These are phyloP conservation scores for Lactarius pseudohatsudake DNA, from an alignment of 768 basidiomycete genomes.

Conservation along the genomic window DNA sequence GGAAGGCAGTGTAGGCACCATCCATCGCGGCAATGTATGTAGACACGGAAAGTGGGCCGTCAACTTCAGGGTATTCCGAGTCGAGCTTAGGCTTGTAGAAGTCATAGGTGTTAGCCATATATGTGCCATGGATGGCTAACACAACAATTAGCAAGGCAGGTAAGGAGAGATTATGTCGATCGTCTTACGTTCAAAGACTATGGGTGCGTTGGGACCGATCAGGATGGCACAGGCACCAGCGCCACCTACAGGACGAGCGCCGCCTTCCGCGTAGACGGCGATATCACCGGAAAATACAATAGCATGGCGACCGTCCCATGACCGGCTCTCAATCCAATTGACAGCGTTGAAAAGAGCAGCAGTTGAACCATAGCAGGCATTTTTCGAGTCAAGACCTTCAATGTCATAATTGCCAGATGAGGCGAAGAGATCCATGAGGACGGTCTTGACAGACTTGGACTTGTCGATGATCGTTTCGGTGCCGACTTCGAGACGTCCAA, in stretches of 20 bases:
- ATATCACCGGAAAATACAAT: constrained; percentile 97
- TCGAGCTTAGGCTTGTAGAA: constrained; percentile 98
- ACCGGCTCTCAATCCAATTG: constrained; percentile 96
- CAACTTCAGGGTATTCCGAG: constrained; percentile 95
- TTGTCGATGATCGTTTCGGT: constrained; percentile 99
- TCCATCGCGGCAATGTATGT: constrained; percentile 95
- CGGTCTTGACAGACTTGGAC: constrained; percentile 97
- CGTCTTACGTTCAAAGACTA: constrained; percentile 89
- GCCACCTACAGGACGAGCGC: constrained; percentile 93
- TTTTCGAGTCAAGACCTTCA: constrained; percentile 98
- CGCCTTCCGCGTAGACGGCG: constrained; percentile 95
- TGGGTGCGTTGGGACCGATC: constrained; percentile 93
- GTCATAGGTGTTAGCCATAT: constrained; percentile 98
- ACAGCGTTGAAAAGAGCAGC: constrained; percentile 98
- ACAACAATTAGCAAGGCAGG: constrained; percentile 11
- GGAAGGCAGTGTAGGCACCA: constrained; percentile 80
- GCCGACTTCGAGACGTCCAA: constrained; percentile 97
- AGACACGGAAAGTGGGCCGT: constrained; percentile 94
- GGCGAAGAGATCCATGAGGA: constrained; percentile 97
- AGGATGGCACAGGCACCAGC: constrained; percentile 94
- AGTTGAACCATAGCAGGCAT: constrained; percentile 98
- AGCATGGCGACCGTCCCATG: constrained; percentile 97
- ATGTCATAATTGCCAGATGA: constrained; percentile 93
- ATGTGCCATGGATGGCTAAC: constrained; percentile 89
- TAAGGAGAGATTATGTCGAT: background rate